These are phyloP conservation scores for Lactarius psammicola DNA, from an alignment of 768 basidiomycete genomes.

Conservation along the genomic window DNA sequence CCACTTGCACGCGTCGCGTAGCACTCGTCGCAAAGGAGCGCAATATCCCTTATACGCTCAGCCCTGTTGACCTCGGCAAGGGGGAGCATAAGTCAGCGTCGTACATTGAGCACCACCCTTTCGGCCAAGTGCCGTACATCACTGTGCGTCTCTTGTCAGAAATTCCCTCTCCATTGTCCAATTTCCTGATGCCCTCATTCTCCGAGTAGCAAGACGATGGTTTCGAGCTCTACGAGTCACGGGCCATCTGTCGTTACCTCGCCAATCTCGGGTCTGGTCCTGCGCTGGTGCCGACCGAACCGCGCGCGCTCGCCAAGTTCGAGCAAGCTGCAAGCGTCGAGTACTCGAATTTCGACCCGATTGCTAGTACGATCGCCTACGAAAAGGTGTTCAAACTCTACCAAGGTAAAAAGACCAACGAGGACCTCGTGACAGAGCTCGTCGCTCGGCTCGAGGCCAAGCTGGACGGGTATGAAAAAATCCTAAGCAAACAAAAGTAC, in stretches of 20 bases:
- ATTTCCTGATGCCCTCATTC: neutral
- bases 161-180: neutral
- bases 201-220: constrained; percentile 32
- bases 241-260: constrained; percentile 34
- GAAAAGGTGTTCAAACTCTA: constrained; percentile 14
- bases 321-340: constrained; percentile 37
- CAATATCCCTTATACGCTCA: constrained; percentile 3
- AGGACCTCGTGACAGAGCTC: constrained; percentile 8
- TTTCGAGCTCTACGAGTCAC: constrained; percentile 33
- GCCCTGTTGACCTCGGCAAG: neutral
- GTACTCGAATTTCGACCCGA: constrained; percentile 11
- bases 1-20: constrained; percentile 20
- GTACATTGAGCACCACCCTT: constrained; percentile 17
- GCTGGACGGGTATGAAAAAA: constrained; percentile 11
- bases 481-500: constrained; percentile 23
- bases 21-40: constrained; percentile 17
- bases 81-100: constrained; percentile 11
- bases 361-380: neutral
- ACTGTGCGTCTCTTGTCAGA: neutral
- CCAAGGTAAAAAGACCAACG: neutral
- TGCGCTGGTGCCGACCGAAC: constrained; percentile 29
- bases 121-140: constrained; percentile 24
- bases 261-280: constrained; percentile 31
- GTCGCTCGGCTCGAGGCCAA: neutral
- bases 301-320: constrained; percentile 31